Conservation (phyloP, 768 basidiomycete genomes). For the Leccinum boreale region DNA sequence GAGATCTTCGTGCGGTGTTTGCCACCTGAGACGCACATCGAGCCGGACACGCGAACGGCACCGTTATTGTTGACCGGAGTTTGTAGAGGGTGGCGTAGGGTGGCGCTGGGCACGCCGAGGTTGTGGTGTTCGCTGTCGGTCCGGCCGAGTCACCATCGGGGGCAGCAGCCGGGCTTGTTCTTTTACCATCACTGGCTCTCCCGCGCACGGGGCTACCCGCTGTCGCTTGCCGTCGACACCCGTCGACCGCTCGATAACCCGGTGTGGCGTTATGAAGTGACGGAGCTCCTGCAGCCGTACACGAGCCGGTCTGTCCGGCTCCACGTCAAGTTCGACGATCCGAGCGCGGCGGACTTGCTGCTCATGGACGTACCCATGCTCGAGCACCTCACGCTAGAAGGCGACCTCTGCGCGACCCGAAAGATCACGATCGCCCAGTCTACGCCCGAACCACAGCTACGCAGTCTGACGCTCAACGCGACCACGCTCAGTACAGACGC, state of each 20-base stretch:
- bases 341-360: constrained; percentile 8
- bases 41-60: constrained; percentile 22
- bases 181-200: constrained; percentile 21
- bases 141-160: background rate
- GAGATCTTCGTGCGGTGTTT: constrained; percentile 45
- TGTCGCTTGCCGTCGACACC: constrained; percentile 21
- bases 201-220: constrained; percentile 14
- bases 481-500: background rate
- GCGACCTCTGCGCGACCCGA: constrained; percentile 3
- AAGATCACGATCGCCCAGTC: constrained; percentile 9
- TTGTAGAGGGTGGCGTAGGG: constrained; percentile 40
- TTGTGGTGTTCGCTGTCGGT: constrained; percentile 46
- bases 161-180: constrained; percentile 10
- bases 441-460: constrained; percentile 1
- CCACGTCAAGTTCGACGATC: constrained; percentile 11
- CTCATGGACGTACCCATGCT: constrained; percentile 19
- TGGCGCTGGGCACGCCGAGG: constrained; percentile 38
- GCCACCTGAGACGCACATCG: constrained; percentile 20
- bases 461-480: constrained; percentile 12
- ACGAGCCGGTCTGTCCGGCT: constrained; percentile 8
- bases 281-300: constrained; percentile 21
- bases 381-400: constrained; percentile 15
- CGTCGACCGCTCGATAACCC: constrained; percentile 12
- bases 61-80: constrained; percentile 41
- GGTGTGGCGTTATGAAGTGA: constrained; percentile 21